Evolutionary conservation across 495 filamentous ascomycete genomes (phyloP).

Genomic region (Talaromyces adpressus): DNA sequence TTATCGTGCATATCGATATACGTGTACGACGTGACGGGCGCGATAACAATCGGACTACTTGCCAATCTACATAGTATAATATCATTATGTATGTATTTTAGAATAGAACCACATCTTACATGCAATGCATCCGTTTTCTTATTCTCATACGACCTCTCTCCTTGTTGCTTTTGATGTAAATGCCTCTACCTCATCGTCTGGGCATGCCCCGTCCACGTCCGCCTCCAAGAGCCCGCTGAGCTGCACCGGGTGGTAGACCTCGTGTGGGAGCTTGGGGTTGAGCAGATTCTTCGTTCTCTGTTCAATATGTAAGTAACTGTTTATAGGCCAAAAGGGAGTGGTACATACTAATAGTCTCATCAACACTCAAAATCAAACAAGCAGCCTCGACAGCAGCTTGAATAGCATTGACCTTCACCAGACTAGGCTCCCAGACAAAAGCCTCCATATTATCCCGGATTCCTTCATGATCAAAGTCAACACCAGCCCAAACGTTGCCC

Average conservation of each 20-base stretch:
- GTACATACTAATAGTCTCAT: conserved; percentile 83
- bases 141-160: conserved; percentile 1
- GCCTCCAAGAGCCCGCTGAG: conserved; percentile 79
- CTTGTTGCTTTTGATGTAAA: conserved; percentile 14
- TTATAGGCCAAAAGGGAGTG: conserved; percentile 1
- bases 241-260: conserved; percentile 82
- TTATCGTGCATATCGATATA: background rate
- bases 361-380: conserved; percentile 91
- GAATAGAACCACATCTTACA: conserved; percentile 10
- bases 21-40: background rate
- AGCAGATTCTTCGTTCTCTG: conserved; percentile 82
- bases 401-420: conserved; percentile 96
- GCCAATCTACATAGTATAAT: conserved; percentile 1
- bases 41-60: background rate
- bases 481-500: conserved; percentile 87
- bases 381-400: conserved; percentile 92
- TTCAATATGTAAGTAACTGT: conserved; percentile 12
- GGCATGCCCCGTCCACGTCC: conserved; percentile 90
- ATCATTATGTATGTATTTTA: conserved; percentile 14
- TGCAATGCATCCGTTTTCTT: conserved; percentile 5
- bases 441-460: conserved; percentile 85
- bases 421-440: conserved; percentile 94
- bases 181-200: conserved; percentile 45
- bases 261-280: conserved; percentile 70
- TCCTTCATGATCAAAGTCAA: conserved; percentile 89